phyloP scores from a whole-genome alignment of 2,329 filamentous ascomycete species.

The Fusarium robinianum region DNA sequence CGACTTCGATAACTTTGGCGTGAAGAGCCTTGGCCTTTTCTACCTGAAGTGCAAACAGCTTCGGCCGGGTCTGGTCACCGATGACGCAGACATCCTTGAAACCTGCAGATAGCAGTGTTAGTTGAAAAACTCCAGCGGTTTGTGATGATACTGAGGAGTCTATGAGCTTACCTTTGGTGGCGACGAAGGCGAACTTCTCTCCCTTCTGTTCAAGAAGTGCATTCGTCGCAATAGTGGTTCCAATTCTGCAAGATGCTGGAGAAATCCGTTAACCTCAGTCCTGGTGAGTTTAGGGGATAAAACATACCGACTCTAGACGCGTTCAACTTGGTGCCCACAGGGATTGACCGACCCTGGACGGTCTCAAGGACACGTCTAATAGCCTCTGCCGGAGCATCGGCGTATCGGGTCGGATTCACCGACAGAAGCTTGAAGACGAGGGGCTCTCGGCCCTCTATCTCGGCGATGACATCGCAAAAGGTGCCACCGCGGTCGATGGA shows the following conservation, averaged over 20 bases:
- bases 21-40: conserved; percentile 70
- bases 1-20: conserved; percentile 68
- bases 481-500: conserved; percentile 67
- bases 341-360: conserved; percentile 59
- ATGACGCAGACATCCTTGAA: conserved; percentile 75
- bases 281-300: no score
- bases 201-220: conserved; percentile 75
- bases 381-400: conserved; percentile 72
- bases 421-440: conserved; percentile 76
- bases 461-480: conserved; percentile 74
- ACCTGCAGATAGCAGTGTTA: conserved; percentile 9
- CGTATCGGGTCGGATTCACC: conserved; percentile 71
- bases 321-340: conserved; percentile 39
- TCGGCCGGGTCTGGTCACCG: conserved; percentile 72
- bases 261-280: neutral
- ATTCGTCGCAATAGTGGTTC: conserved; percentile 77
- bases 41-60: conserved; percentile 73
- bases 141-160: no score
- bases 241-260: conserved; percentile 73
- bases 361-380: conserved; percentile 69
- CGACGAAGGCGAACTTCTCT: conserved; percentile 70
- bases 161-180: conserved; percentile 54
- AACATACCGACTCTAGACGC: conserved; percentile 40
- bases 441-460: conserved; percentile 67
- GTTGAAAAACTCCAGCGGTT: neutral